Base-by-base conservation (phyloP, 768 basidiomycete genomes). In the Glaciozyma martinii region DNA sequence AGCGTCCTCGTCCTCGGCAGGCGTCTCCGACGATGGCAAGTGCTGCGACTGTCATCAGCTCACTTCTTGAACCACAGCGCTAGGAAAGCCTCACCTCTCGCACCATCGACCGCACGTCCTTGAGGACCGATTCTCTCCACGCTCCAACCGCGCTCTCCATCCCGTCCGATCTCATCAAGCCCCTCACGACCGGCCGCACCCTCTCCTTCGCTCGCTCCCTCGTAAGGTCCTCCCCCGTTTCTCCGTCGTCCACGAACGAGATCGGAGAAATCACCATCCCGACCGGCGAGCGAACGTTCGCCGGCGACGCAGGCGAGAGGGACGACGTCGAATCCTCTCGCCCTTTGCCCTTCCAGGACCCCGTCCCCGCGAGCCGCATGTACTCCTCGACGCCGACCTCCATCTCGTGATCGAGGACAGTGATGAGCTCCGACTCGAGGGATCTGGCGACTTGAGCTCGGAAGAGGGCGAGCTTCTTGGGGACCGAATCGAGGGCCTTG, bases 361-460 rank as follows among this genome's bases (percentile, higher is more conserved):
- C 63, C 56, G 71, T 61, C 25, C 84, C 76, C 56, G 95, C 80
- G 23, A 88, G 87, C 43, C 84, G 81, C 25, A 94, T 74, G 55
- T 92, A 71, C 5, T 89, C 89, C 33, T 81, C 81, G 49, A 92
- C 71, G 32, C 61, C 61, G 12, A 57, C 63, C 5, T 81, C 77
- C 42, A 92, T 78, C 75, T 90, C 89, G 56, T 80, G 79, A 55
- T 82, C 81, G 33, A 93, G 80, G 4, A 86, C 81, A 30, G 80
- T 80, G n/a, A 89, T 83, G 3, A 93, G 79, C 74, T 94, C 90
- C 23, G 82, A 79, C 9, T 89, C 85, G 29, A 95, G 78, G 0
- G 88, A 87, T 3, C 81, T 78, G 0, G 87, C 83, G 68, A 95
- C 89, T 71, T 90, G 84, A 72, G 83, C 79, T 0, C 86, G 85